Percentiles rank a stretch among this genome's conserved stretches.
Evolutionary conservation across 176 grass and related monocot species (phyloP).

Genomic region (Musa beccarii): DNA sequence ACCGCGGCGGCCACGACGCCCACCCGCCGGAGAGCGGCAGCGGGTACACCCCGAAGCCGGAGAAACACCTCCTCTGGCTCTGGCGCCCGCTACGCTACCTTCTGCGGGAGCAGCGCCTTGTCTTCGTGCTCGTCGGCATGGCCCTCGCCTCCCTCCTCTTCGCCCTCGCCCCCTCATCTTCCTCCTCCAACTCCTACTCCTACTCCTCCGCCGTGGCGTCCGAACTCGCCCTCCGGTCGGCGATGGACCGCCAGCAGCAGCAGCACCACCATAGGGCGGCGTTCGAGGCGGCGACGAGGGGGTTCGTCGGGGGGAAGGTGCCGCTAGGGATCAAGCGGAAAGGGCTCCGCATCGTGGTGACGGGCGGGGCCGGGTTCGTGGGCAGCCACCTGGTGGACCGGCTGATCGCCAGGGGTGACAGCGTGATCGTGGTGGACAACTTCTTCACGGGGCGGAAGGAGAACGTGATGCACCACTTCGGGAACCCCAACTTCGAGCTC

Average conservation of each 20-base stretch:
- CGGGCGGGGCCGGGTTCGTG: constrained; percentile 83
- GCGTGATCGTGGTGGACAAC: constrained; percentile 94
- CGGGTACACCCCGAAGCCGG: constrained; percentile 5
- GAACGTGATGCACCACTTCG: constrained; percentile 78
- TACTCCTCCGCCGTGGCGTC: neutral
- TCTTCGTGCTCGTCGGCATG: constrained; percentile 19
- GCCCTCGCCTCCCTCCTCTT: constrained; percentile 30
- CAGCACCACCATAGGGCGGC: neutral
- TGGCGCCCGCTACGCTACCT: constrained; percentile 3
- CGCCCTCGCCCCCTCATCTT: constrained; percentile 17
- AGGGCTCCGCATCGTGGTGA: constrained; percentile 68
- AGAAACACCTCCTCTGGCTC: constrained; percentile 9
- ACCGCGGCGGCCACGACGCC: neutral
- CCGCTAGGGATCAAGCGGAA: constrained; percentile 81
- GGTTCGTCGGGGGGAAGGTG: constrained; percentile 63
- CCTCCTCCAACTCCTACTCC: neutral
- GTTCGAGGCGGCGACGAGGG: constrained; percentile 2
- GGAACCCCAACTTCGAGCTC: constrained; percentile 81
- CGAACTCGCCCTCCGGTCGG: neutral
- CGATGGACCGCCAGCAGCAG: neutral
- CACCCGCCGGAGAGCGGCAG: neutral
- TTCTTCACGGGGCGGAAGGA: constrained; percentile 94
- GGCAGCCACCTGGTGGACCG: constrained; percentile 89
- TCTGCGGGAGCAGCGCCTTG: constrained; percentile 22
- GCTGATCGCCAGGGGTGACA: constrained; percentile 65